A percentile compares a stretch with the other conserved stretches of the same genome.
Conservation (phyloP, 495 filamentous ascomycete species). For the Aspergillus biplanus region DNA sequence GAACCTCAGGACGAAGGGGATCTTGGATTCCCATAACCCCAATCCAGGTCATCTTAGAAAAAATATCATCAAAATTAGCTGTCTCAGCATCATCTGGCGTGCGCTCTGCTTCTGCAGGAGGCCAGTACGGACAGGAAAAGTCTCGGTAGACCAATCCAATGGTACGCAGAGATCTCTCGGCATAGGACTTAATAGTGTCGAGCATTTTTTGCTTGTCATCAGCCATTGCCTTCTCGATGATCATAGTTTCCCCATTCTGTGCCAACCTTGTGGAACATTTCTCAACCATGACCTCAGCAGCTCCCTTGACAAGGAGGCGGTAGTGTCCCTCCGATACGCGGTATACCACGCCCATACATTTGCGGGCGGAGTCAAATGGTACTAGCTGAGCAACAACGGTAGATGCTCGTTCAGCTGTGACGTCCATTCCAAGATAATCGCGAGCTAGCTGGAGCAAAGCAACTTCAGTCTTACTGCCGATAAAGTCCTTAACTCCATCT, state of each 20-base stretch:
- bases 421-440: slow-evolving; percentile 66
- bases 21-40: slow-evolving; percentile 70
- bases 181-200: slow-evolving; percentile 58
- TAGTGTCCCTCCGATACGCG: slow-evolving; percentile 58
- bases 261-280: slow-evolving; percentile 47
- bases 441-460: slow-evolving; percentile 64
- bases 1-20: slow-evolving; percentile 71
- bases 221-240: slow-evolving; percentile 39
- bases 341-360: slow-evolving; percentile 71
- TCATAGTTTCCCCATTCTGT: slow-evolving; percentile 37
- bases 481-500: slow-evolving; percentile 59
- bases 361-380: slow-evolving; percentile 69
- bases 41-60: slow-evolving; percentile 63
- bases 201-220: slow-evolving; percentile 34
- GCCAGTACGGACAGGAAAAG: slow-evolving; percentile 64
- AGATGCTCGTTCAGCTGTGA: slow-evolving; percentile 61
- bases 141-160: slow-evolving; percentile 68
- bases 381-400: slow-evolving; percentile 63
- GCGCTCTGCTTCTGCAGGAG: slow-evolving; percentile 48
- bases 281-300: slow-evolving; percentile 66
- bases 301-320: slow-evolving; percentile 69
- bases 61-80: slow-evolving; percentile 60
- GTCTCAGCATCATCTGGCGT: slow-evolving; percentile 54
- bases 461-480: slow-evolving; percentile 76
- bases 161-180: slow-evolving; percentile 61